These are phyloP conservation scores for Globisporangium megalacanthum DNA, from an alignment of 352 stramenopile genomes.

Conservation along the genomic window DNA sequence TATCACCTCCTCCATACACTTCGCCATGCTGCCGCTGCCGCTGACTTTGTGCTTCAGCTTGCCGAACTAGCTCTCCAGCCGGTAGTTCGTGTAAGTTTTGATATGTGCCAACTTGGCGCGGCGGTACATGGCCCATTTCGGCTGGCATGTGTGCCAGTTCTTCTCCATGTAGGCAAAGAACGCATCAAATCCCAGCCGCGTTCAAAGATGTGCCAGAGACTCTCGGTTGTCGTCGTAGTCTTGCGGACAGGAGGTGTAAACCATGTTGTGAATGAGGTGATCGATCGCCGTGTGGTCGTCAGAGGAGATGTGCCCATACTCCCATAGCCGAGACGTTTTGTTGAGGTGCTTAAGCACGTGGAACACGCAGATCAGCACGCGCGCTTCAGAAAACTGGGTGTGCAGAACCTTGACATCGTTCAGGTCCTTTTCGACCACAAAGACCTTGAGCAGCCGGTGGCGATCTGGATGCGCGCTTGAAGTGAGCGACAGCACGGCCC, in stretches of 20 bases:
- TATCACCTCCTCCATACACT: background rate
- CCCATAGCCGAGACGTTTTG: background rate
- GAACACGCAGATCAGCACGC: slow-evolving; percentile 21
- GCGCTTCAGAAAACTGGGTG: slow-evolving; percentile 6
- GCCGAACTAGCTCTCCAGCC: background rate
- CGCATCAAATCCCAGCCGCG: background rate
- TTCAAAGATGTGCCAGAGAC: background rate
- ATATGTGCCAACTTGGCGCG: background rate
- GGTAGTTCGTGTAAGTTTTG: background rate
- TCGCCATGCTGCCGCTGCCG: background rate
- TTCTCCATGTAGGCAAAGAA: background rate
- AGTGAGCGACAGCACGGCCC: slow-evolving; percentile 4
- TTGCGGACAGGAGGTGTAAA: background rate
- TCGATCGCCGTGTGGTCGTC: slow-evolving; percentile 8
- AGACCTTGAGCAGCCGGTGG: slow-evolving; percentile 3
- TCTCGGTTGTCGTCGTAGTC: slow-evolving; percentile 8
- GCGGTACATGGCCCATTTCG: background rate
- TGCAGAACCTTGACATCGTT: slow-evolving; percentile 21
- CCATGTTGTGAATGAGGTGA: slow-evolving; percentile 7
- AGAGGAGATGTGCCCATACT: slow-evolving; percentile 14
- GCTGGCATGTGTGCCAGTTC: background rate
- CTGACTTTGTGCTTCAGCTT: background rate
- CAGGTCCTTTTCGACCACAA: slow-evolving; percentile 26
- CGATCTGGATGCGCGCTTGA: slow-evolving; percentile 14
- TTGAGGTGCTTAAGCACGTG: slow-evolving; percentile 22